Evolutionary conservation across 2,329 filamentous ascomycete species (phyloP), one percentile per base, ranked within the genome.

Genomic region (Apiospora hydei): DNA sequence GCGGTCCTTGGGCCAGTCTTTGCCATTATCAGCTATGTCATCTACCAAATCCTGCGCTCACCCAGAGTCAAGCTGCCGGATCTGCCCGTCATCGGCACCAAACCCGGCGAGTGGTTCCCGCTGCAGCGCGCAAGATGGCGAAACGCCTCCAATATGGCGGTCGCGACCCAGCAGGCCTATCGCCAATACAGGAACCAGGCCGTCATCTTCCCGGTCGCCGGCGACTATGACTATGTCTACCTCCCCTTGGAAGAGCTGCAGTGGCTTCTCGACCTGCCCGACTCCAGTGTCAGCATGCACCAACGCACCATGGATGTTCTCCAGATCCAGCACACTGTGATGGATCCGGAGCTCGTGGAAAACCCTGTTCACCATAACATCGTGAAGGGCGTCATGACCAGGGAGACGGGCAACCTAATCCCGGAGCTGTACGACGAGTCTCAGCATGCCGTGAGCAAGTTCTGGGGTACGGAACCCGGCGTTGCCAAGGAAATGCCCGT

Each of bases 51-150:
- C 16, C 71, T 80, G 41, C 73, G 75, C 47, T 75, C 77, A 1
- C 75, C 76, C n/a, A 21, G 34, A 24, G 10, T 18, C 5, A 73
- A 71, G 46, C 72, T 79, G 13, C 80, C 79, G 24, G 74, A 79
- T 21, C 67, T 82, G 10, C 80, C 78, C 8, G 77, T 82, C 64
- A 64, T 82, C 46, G 79, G 80, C 30, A 75, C 77, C 6, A 76
- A 72, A n/a, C 71, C 78, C n/a, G 77, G 77, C 18, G 80, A 82
- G 71, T 82, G 79, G 80, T 81, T 83, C 70, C 75, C 80, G 8
- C 73, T 77, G 7, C 30, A 72, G 14, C 77, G 77, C 47, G 81
- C 81, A 7, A 75, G 66, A 72, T 81, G 77, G 77, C 77, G 80
- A 26, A 82, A 82, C 72, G 72, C 75, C 3, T 44, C 69, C 49